A percentile compares a stretch with the other conserved stretches of the same genome.
Conservation (phyloP, 192 early-diverging fungal species). For the Coemansia sp. region DNA sequence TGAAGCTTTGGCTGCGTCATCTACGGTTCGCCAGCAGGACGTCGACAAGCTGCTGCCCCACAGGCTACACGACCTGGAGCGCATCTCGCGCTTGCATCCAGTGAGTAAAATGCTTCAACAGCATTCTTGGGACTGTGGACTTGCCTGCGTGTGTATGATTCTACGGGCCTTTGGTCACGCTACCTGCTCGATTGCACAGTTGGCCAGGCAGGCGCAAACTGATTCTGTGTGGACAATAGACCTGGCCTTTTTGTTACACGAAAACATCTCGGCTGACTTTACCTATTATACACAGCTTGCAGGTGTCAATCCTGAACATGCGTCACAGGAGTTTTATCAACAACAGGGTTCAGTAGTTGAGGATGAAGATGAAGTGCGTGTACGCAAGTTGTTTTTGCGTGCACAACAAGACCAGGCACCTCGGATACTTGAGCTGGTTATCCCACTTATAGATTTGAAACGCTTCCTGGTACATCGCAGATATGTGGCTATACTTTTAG, state of each 20-base stretch:
- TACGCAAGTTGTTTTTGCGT: conserved; percentile 72
- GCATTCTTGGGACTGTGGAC: conserved; percentile 79
- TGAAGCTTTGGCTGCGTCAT: conserved; percentile 1
- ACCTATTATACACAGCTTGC: conserved; percentile 88
- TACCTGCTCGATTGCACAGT: conserved; percentile 53
- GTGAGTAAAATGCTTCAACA: conserved; percentile 50
- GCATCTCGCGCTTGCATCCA: conserved; percentile 41
- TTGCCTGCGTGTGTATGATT: conserved; percentile 81
- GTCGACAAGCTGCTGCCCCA: conserved; percentile 25
- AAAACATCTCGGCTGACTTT: conserved; percentile 73
- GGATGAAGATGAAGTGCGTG: conserved; percentile 66
- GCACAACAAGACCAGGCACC: conserved; percentile 62
- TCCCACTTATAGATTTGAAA: conserved; percentile 79
- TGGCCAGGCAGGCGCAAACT: conserved; percentile 53
- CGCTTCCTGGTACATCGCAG: conserved; percentile 72
- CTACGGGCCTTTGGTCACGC: conserved; percentile 60
- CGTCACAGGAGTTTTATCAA: conserved; percentile 64
- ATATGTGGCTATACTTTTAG: conserved; percentile 75
- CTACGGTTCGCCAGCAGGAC: conserved; percentile 22
- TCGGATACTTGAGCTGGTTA: conserved; percentile 68
- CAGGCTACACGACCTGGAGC: conserved; percentile 34
- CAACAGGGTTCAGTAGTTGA: too few species aligned
- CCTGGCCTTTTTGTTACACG: conserved; percentile 71
- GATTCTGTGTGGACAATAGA: conserved; percentile 91
- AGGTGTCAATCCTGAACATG: conserved; percentile 75